Evolutionary conservation across 1,284 basidiomycete genomes (phyloP), one percentile per base, ranked within the genome.

Genomic region (Ustilago hordei): DNA sequence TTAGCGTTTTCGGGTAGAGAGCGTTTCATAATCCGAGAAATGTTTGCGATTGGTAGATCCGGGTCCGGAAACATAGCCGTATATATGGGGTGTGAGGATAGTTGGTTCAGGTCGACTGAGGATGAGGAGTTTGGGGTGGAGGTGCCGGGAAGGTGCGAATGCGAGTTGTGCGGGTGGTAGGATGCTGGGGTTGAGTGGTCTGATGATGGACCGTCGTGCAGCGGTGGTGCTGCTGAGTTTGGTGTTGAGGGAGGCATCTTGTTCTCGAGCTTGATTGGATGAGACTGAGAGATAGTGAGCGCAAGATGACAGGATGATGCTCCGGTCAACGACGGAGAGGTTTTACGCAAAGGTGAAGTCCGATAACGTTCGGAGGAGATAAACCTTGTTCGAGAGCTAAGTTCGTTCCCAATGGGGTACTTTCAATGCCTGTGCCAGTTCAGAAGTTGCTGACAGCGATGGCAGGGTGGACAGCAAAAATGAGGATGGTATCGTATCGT

Each of bases 11-110:
- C 89, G 0, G 95, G 95, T 2, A 98, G 91, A 2, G 93, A 89
- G 39, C 91, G 88, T 85, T 97, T 97, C 95, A 98, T 98, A 82
- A 98, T 95, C 4, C 95, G 90, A 17, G 94, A 92, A 13, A 98
- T 95, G 86, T 98, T 98, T 58, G 95, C 95, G 75, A 98, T 97
- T 32, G 79, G 81, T 28, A 82, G 50, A 48, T 83, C 82, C 1
- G 79, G 78, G 13, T 72, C 77, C 0, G 72, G 69, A 31, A 75
- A 78, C 59, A 78, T 68, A 4, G 76, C 58, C 2, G 64, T 23
- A 60, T 71, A 78, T 19, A 64, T 50, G 1, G 76, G 71, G 32
- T 78, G 67, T 2, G 62, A 39, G 28, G 60, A 55, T 31, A 69
- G 61, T 48, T 68, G 67, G 55, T 62, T 34, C 0, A 60, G 53